Base-by-base conservation (phyloP, 2,329 filamentous ascomycete genomes). In the Pseudofabraea citricarpa region DNA sequence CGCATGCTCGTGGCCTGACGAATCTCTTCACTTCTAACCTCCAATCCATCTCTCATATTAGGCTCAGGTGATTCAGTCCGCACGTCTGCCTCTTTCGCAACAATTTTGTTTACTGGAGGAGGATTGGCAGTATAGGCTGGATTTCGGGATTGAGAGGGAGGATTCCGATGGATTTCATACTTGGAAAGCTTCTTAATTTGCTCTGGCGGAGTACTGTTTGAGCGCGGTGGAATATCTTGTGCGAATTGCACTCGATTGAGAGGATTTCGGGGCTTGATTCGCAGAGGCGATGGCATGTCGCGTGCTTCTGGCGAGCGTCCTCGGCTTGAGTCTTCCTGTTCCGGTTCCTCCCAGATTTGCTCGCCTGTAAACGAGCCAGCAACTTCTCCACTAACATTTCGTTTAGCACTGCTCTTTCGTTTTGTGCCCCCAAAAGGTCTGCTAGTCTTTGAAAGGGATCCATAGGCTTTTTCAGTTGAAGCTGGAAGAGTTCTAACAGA, bases 341-440 rank as follows among this genome's bases (percentile, higher is more conserved):
- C 80, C 1, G 88, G 86, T 60, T 96, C 91, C 63, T 96, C 90
- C 73, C 89, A 96, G 48, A 96, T 90, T 58, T 87, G 82, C 59
- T 90, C 85, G 24, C 83, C 79, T 2, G 83, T 84, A 60, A 88
- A 90, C 2, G 81, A 76, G 19, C 52, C 47, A 42, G 76, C 70
- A 46, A 83, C 67, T 57, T 85, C 81, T 16, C 82, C 83, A 59
- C 83, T 89, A 56, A 82, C 75, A 52, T 86, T 85, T 48, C 85
- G 75, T 63, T 78, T 60, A 6, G 41, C 51, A 41, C 56, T 55
- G 36, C 47, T 56, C 36, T 45, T 52, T 46, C 51, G 50, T 12
- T 44, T 47, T 18, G 51, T 48, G 19, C 45, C 39, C 12, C 46
- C 44, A 18, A 29, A 36, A 15, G 37, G 38, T 40, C 47, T 48